phyloP scores from a whole-genome alignment of 805 yeast genomes.

The Kregervanrija delftensis region DNA sequence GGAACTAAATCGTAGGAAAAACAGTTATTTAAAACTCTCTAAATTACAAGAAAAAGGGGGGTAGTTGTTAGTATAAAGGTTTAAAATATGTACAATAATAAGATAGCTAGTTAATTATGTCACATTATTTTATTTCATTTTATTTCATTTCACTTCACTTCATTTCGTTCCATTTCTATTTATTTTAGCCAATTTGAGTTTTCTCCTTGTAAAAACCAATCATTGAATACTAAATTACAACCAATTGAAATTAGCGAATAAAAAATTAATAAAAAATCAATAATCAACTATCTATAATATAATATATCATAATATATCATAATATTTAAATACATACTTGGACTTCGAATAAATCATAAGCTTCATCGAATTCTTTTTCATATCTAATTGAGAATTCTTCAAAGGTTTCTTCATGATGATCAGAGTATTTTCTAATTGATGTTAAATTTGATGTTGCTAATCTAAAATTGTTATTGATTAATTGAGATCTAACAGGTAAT shows the following conservation, averaged over 20 bases:
- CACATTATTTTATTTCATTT: too few relatives aligned
- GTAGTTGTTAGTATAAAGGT: conserved; percentile 20
- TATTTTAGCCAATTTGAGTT: too few relatives aligned
- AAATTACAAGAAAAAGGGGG: conserved; percentile 24
- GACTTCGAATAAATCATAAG: conserved; percentile 80
- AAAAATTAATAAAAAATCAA: too few relatives aligned
- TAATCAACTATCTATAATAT: not conserved
- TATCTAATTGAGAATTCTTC: conserved; percentile 88
- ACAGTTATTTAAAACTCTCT: conserved; percentile 94
- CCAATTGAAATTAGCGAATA: too few relatives aligned
- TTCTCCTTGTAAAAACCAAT: too few relatives aligned
- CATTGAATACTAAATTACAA: too few relatives aligned
- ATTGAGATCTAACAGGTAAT: conserved; percentile 13
- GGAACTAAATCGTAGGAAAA: conserved; percentile 98
- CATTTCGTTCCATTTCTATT: not conserved
- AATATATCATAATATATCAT: too few relatives aligned
- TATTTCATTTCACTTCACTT: not conserved
- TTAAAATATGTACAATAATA: not conserved
- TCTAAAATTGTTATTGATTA: conserved; percentile 10
- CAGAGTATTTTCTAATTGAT: conserved; percentile 59
- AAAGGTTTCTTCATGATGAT: conserved; percentile 84
- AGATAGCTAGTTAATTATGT: too few relatives aligned
- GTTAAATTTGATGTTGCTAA: conserved; percentile 11
- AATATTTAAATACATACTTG: conserved; percentile 45
- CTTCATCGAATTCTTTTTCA: conserved; percentile 94